Percentiles rank a stretch among this genome's conserved stretches.
Conservation (phyloP, 805 yeast species). For the Candida vaughaniae region DNA sequence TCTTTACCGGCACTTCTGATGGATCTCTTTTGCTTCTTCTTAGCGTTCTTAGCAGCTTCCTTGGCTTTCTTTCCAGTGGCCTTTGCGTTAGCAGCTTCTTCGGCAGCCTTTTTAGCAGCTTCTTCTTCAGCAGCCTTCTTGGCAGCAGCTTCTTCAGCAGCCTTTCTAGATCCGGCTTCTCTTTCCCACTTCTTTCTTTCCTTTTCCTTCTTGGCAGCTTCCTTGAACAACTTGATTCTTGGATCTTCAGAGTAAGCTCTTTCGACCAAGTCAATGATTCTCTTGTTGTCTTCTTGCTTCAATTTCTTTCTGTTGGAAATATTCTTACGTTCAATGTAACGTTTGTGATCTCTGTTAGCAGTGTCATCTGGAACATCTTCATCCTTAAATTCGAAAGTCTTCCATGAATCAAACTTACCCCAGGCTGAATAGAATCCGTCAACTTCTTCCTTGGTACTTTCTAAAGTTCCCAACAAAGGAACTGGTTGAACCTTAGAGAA, state of each 20-base stretch:
- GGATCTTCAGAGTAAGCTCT: constrained; percentile 91
- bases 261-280: constrained; percentile 81
- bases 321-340: constrained; percentile 97
- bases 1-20: constrained; percentile 84
- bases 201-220: constrained; percentile 90
- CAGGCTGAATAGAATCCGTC: constrained; percentile 89
- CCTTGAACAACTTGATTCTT: constrained; percentile 90
- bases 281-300: constrained; percentile 95
- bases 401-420: constrained; percentile 97
- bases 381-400: constrained; percentile 95
- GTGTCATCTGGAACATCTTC: constrained; percentile 99
- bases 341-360: constrained; percentile 98
- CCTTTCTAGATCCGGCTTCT: constrained; percentile 96
- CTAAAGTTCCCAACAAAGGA: constrained; percentile 71
- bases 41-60: constrained; percentile 95
- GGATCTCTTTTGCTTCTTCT: constrained; percentile 94
- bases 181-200: constrained; percentile 96
- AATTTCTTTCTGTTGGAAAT: constrained; percentile 94
- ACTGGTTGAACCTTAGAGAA: constrained; percentile 91
- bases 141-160: constrained; percentile 86
- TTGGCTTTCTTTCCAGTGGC: constrained; percentile 74
- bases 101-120: constrained; percentile 75
- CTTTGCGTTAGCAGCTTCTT: constrained; percentile 59
- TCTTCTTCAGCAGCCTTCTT: constrained; percentile 87
- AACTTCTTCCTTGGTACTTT: constrained; percentile 74